Evolutionary conservation across 2,329 filamentous ascomycete genomes (phyloP).

Genomic region (Colletotrichum lini): DNA sequence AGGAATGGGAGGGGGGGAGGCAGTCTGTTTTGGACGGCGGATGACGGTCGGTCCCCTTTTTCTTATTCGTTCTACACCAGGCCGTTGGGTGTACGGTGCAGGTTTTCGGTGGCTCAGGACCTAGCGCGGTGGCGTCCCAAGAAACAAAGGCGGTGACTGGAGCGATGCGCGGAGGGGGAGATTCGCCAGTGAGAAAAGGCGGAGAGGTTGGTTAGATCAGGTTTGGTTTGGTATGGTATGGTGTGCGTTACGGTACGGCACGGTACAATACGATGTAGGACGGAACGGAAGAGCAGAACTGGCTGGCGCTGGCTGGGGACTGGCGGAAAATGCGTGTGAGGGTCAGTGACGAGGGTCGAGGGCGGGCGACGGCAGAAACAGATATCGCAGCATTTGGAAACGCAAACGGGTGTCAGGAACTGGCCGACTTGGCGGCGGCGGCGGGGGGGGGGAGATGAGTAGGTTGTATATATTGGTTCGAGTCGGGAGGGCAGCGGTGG

Average conservation of each 20-base stretch:
- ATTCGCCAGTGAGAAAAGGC: constrained; percentile 37
- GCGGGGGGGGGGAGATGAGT: constrained; percentile 10
- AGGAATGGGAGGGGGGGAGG: constrained; percentile 5
- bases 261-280: not conserved
- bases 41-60: constrained; percentile 38
- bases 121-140: constrained; percentile 43
- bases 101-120: constrained; percentile 42
- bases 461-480: constrained; percentile 26
- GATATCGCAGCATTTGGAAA: constrained; percentile 37
- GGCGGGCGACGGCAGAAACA: constrained; percentile 32
- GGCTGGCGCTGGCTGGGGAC: constrained; percentile 17
- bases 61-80: constrained; percentile 41
- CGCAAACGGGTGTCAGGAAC: constrained; percentile 36
- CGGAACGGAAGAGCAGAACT: constrained; percentile 29
- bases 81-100: constrained; percentile 41
- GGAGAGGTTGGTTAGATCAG: constrained; percentile 6
- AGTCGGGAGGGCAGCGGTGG: constrained; percentile 25
- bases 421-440: constrained; percentile 15
- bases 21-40: constrained; percentile 35
- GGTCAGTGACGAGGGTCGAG: constrained; percentile 36
- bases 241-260: too few species aligned
- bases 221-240: not conserved
- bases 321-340: constrained; percentile 4
- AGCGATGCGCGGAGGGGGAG: constrained; percentile 42
- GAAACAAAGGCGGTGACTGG: constrained; percentile 45